A percentile compares a stretch with the other conserved stretches of the same genome.
These are phyloP conservation scores for Arabidopsis hybrid DNA, from an alignment of 441 rosid species.

Conservation along the genomic window DNA sequence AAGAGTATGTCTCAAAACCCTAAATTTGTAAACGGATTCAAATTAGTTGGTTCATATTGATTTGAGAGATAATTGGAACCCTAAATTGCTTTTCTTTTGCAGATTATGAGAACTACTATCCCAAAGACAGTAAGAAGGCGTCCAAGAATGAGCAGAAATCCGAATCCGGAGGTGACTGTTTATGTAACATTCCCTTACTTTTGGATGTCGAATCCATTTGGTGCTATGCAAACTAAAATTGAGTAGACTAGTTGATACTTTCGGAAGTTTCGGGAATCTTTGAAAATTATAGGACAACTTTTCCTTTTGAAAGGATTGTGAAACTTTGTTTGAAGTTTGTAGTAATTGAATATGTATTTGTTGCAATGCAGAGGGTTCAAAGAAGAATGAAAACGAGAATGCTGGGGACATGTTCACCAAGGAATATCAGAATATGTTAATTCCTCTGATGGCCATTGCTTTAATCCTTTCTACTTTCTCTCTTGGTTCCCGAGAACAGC, in stretches of 20 bases:
- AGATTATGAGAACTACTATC: conserved; percentile 73
- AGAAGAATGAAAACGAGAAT: conserved; percentile 59
- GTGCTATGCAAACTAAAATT: not conserved
- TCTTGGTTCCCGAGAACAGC: conserved; percentile 56
- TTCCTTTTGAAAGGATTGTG: conserved; percentile 15
- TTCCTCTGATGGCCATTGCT: conserved; percentile 60
- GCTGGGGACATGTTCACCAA: conserved; percentile 56
- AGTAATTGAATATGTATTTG: conserved; percentile 28
- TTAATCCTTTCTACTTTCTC: conserved; percentile 58
- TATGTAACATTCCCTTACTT: conserved; percentile 36
- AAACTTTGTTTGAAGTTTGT: conserved; percentile 7
- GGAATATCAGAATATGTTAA: conserved; percentile 56
- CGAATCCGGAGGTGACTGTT: conserved; percentile 57
- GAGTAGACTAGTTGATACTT: not conserved
- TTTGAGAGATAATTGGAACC: not conserved
- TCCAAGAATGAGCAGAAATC: conserved; percentile 72
- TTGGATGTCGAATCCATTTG: not conserved
- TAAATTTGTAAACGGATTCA: not conserved
- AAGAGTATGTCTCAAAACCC: conserved; percentile 53
- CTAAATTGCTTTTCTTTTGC: conserved; percentile 8
- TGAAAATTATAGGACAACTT: not conserved
- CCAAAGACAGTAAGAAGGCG: conserved; percentile 60
- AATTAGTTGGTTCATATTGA: not conserved
- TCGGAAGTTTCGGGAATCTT: not conserved
- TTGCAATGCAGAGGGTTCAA: conserved; percentile 72